phyloP scores from a whole-genome alignment of 2,329 filamentous ascomycete genomes.

The Trichophyton simii region DNA sequence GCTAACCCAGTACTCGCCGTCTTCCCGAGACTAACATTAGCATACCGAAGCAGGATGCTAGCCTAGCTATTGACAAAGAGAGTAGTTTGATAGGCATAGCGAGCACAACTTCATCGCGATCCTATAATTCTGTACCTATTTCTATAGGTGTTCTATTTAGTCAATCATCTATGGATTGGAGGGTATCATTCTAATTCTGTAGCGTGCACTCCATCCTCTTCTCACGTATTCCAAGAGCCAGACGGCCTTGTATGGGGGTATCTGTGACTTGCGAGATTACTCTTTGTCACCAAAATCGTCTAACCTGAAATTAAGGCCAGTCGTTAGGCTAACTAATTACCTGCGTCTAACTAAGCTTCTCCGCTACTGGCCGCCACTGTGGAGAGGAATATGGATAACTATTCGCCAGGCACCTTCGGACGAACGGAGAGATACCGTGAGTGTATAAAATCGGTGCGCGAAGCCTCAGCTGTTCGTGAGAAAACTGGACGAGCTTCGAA shows the following conservation, averaged over 20 bases:
- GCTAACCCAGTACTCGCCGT: not conserved
- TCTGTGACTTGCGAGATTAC: not conserved
- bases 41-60: not conserved
- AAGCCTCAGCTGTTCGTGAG: not conserved
- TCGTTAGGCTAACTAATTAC: not conserved
- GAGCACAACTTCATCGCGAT: not conserved
- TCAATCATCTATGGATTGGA: not conserved
- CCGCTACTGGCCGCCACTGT: not conserved
- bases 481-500: not conserved
- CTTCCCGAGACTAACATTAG: not conserved
- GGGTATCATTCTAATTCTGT: not conserved
- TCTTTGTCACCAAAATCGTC: not conserved
- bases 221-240: not conserved
- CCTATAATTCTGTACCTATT: not conserved
- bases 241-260: not conserved
- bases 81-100: not conserved
- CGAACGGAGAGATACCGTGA: not conserved
- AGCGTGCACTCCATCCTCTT: not conserved
- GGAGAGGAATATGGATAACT: too few species aligned
- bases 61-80: not conserved
- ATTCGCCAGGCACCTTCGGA: not conserved
- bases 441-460: not conserved
- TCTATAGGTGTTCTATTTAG: not conserved
- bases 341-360: not conserved
- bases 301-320: not conserved